Conservation (phyloP, 345 rosid genomes). For the Camelina sativa region DNA sequence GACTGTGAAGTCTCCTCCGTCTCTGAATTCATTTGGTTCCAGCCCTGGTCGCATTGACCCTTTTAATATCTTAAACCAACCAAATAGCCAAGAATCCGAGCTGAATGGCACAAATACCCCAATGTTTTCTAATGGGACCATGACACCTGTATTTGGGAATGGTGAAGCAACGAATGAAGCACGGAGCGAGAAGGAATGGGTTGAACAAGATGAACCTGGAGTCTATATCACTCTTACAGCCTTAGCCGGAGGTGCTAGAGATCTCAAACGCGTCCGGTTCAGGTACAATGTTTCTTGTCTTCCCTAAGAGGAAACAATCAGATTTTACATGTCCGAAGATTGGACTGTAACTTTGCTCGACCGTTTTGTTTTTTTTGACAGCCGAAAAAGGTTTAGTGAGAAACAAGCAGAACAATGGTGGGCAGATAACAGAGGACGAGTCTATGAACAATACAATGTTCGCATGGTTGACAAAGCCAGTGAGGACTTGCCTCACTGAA, state of each 20-base stretch:
- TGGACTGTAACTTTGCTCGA: not conserved
- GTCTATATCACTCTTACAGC: constrained; percentile 93
- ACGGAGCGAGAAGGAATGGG: constrained; percentile 82
- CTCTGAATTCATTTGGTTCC: constrained; percentile 63
- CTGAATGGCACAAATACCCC: constrained; percentile 50
- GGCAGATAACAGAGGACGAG: constrained; percentile 93
- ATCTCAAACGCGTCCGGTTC: constrained; percentile 98
- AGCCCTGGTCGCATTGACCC: constrained; percentile 58
- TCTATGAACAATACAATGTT: constrained; percentile 86
- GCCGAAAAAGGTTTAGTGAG: constrained; percentile 96
- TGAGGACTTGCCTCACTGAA: constrained; percentile 72
- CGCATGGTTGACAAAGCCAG: constrained; percentile 76
- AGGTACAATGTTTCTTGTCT: constrained; percentile 53
- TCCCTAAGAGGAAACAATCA: not conserved
- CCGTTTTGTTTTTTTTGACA: constrained; percentile 46
- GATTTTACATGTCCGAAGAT: not conserved
- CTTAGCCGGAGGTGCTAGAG: constrained; percentile 82
- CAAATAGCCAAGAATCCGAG: constrained; percentile 58
- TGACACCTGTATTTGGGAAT: constrained; percentile 49
- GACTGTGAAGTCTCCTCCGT: constrained; percentile 58
- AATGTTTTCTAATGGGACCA: constrained; percentile 62
- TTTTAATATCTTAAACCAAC: constrained; percentile 52
- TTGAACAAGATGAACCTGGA: constrained; percentile 98
- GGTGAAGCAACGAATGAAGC: constrained; percentile 65
- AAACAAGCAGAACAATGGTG: constrained; percentile 99